Conservation (phyloP, 1,139 yeast genomes). For the Suhomyces guaymorum region DNA sequence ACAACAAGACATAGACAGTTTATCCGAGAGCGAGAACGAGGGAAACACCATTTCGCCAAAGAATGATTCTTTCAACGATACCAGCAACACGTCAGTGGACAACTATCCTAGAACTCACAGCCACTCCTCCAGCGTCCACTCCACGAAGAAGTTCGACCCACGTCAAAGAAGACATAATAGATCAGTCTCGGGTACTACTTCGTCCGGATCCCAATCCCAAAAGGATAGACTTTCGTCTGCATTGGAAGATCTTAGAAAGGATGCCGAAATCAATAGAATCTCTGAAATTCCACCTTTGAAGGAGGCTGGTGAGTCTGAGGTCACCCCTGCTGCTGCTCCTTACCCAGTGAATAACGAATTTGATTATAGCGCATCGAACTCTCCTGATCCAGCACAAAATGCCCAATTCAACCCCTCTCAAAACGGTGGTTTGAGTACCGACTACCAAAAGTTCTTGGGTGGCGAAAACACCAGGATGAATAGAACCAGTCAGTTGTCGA, state of each 20-base stretch:
- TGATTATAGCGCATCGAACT: neutral
- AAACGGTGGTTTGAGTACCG: slow-evolving; percentile 20
- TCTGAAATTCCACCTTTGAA: too few species aligned
- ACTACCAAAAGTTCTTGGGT: slow-evolving; percentile 34
- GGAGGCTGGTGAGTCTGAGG: slow-evolving; percentile 1
- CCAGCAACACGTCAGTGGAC: slow-evolving; percentile 21
- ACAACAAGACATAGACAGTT: slow-evolving; percentile 7
- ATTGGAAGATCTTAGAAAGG: slow-evolving; percentile 33
- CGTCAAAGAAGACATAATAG: slow-evolving; percentile 10
- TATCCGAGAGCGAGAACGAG: slow-evolving; percentile 14
- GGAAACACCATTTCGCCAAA: slow-evolving; percentile 13
- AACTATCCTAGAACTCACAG: slow-evolving; percentile 2
- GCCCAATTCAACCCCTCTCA: too few species aligned
- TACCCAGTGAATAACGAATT: slow-evolving; percentile 7
- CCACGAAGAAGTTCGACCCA: slow-evolving; percentile 9
- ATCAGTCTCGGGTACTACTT: neutral
- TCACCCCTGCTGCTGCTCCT: slow-evolving; percentile 16
- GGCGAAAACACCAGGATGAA: slow-evolving; percentile 11
- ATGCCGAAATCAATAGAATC: slow-evolving; percentile 27
- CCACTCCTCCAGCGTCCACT: neutral
- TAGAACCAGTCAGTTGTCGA: slow-evolving; percentile 42
- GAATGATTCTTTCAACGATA: slow-evolving; percentile 17
- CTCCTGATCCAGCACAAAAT: slow-evolving; percentile 14
- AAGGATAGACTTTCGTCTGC: slow-evolving; percentile 29
- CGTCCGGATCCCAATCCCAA: slow-evolving; percentile 1